phyloP scores from a whole-genome alignment of 495 filamentous ascomycete genomes.

The Aspergillus cristatus region DNA sequence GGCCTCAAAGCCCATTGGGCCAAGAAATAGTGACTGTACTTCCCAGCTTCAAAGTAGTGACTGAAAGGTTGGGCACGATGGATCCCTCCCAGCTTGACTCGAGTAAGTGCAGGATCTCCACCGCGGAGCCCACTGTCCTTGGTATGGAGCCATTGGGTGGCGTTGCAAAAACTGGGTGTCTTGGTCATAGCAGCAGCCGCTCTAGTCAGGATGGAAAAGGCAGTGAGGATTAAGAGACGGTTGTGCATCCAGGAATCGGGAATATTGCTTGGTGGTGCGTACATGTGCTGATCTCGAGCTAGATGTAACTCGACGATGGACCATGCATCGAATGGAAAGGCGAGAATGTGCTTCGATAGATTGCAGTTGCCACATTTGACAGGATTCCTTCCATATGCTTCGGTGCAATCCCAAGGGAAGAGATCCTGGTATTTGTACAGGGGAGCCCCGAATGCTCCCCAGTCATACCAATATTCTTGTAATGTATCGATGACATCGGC shows the following conservation, averaged over 20 bases:
- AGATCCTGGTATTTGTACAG: conserved; percentile 27
- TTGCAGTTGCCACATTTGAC: conserved; percentile 27
- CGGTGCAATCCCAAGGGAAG: conserved; percentile 40
- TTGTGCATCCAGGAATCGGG: conserved; percentile 18
- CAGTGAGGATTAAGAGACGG: conserved; percentile 23
- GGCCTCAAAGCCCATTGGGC: conserved; percentile 16
- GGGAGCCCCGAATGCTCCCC: conserved; percentile 26
- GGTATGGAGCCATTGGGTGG: conserved; percentile 17
- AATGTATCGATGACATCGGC: conserved; percentile 31
- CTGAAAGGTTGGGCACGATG: conserved; percentile 35
- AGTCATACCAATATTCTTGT: conserved; percentile 36
- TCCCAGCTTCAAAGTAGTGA: conserved; percentile 23
- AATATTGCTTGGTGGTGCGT: conserved; percentile 7
- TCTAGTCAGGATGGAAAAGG: conserved; percentile 16
- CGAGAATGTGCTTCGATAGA: conserved; percentile 32
- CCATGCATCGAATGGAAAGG: conserved; percentile 38
- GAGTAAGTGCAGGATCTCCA: conserved; percentile 8
- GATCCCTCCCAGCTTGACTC: conserved; percentile 30
- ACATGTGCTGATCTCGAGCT: conserved; percentile 16
- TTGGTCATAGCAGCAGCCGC: conserved; percentile 26
- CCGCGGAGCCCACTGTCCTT: conserved; percentile 1
- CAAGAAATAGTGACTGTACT: conserved; percentile 24
- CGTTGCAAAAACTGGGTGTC: conserved; percentile 10
- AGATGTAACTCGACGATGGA: conserved; percentile 28
- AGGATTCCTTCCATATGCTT: conserved; percentile 27